Base-by-base conservation (phyloP, 2,329 filamentous ascomycete genomes). In the Stemphylium lycopersici region DNA sequence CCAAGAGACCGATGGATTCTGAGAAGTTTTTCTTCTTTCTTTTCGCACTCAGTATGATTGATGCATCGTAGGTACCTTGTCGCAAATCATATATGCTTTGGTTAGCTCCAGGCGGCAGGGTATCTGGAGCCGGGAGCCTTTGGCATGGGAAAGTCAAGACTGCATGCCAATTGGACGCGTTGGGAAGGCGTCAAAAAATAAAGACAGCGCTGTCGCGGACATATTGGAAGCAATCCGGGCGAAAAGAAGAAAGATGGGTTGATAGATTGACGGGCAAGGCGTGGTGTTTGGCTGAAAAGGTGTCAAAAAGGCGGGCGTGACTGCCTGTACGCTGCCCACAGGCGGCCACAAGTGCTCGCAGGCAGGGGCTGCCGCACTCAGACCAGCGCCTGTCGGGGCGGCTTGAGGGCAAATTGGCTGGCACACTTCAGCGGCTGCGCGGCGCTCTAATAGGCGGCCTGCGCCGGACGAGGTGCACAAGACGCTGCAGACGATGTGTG, bases 391-490 rank as follows among this genome's bases (percentile, higher is more conserved):
- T 24, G 20, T 38, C 40, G 15, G 20, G 47, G 37, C 38, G 45
- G 37, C 15, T 24, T n/a, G 29, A 34, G 46, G 24, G 34, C 40
- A 45, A 13, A 16, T 18, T 51, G 48, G 33, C 40, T 22, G 46
- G 46, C 41, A 32, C 33, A 24, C 33, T 37, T 49, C 18, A 47
- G 56, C 52, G 46, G 41, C 46, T 56, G 37, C 33, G 45, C 50
- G 56, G 55, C 52, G 56, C 51, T 58, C 39, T 58, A 52, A 55
- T 42, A 49, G 55, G 57, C 51, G 39, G 39, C 42, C 44, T 39
- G 37, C 46, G 52, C 41, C 32, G 33, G 38, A 37, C 37, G 34
- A 39, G 51, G 47, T 40, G 38, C 39, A 39, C 37, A 44, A 48
- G 15, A 42, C 42, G 6, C 42, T 40, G 42, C 42, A 47, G 16